Evolutionary conservation across 768 basidiomycete species (phyloP).

Genomic region (Lyophyllum shimeji): DNA sequence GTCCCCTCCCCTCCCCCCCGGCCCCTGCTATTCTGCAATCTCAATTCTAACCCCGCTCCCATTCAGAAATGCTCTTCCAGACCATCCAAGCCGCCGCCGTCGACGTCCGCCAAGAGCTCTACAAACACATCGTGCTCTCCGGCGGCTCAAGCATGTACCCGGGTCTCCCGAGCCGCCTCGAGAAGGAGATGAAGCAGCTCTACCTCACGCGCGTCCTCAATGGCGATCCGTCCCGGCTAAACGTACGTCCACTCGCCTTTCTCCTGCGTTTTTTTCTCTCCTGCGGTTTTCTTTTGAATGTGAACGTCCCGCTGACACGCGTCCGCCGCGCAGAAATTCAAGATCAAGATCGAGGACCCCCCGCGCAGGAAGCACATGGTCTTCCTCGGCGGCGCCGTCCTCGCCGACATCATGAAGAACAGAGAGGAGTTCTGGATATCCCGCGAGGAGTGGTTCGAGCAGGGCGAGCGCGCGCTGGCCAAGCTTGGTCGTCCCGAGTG

Average conservation of each 20-base stretch:
- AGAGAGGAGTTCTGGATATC: constrained; percentile 95
- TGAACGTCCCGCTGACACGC: neutral
- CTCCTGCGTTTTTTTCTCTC: neutral
- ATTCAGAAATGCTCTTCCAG: constrained; percentile 92
- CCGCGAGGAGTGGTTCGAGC: constrained; percentile 93
- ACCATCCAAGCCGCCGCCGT: constrained; percentile 92
- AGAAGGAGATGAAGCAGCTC: constrained; percentile 99
- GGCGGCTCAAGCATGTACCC: constrained; percentile 99
- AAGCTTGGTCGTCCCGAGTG: constrained; percentile 72
- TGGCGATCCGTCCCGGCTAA: constrained; percentile 80
- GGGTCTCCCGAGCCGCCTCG: constrained; percentile 91
- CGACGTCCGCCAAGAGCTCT: constrained; percentile 86
- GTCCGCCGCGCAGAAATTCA: constrained; percentile 84
- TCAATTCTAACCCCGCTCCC: neutral
- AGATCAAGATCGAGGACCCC: constrained; percentile 97
- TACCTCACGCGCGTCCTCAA: constrained; percentile 88
- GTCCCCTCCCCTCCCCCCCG: constrained; percentile 9
- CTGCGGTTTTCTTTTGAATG: neutral
- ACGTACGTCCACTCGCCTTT: constrained; percentile 52
- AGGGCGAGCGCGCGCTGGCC: constrained; percentile 78
- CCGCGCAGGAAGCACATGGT: constrained; percentile 99
- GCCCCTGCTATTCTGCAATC: neutral
- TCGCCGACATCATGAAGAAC: constrained; percentile 98
- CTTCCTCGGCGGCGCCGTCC: constrained; percentile 97
- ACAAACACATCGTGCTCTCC: constrained; percentile 97